Evolutionary conservation across 2,329 filamentous ascomycete genomes (phyloP).

Genomic region (Juglanconis juglandina): DNA sequence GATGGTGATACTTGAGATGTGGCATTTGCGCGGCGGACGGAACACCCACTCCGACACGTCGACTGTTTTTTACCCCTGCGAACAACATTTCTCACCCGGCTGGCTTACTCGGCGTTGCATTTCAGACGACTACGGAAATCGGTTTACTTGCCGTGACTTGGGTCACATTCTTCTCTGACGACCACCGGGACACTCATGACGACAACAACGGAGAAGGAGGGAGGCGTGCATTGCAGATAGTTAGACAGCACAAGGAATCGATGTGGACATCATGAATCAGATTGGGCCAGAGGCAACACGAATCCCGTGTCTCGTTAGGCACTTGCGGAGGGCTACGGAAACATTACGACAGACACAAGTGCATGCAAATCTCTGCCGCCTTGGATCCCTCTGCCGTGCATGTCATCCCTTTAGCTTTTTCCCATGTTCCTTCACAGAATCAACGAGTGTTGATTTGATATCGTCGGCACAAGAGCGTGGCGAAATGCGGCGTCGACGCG

Average conservation of each 20-base stretch:
- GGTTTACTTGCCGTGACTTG: conserved; percentile 8
- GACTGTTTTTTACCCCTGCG: conserved; percentile 4
- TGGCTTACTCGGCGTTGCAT: conserved; percentile 19
- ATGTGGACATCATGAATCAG: conserved; percentile 14
- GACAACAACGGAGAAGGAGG: conserved; percentile 1
- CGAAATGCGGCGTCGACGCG: neutral
- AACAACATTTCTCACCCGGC: conserved; percentile 7
- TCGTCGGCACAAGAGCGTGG: neutral
- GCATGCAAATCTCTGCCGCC: no score
- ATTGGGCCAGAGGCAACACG: neutral
- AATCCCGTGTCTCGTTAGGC: neutral
- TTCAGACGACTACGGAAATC: conserved; percentile 12
- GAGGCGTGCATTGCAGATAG: conserved; percentile 19
- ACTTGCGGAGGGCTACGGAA: no score
- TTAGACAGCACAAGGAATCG: conserved; percentile 19
- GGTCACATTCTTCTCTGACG: conserved; percentile 16
- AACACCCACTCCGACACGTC: conserved; percentile 9
- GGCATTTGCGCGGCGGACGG: neutral
- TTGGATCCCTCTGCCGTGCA: no score
- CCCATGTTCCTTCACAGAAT: no score
- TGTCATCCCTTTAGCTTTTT: no score
- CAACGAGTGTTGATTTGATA: no score
- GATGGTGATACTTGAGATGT: neutral
- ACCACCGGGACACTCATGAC: conserved; percentile 9
- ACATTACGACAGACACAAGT: neutral